These are phyloP conservation scores for Colletotrichum tanaceti DNA, from an alignment of 2,329 filamentous ascomycete species.

Conservation along the genomic window DNA sequence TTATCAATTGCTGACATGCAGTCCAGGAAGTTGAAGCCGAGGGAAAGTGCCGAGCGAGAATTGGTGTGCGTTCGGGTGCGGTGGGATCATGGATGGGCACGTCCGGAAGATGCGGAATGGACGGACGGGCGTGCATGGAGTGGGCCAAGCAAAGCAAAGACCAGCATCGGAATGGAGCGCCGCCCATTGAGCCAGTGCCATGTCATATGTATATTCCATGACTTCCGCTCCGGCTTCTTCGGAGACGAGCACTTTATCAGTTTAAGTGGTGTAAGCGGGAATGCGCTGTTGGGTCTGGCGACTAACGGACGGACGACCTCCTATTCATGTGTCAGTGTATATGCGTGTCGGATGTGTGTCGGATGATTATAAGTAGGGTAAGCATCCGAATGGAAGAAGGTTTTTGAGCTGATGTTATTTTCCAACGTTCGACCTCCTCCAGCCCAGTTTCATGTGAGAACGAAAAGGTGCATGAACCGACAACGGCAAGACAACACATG, in stretches of 20 bases:
- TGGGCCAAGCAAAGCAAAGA: slow-evolving; percentile 16
- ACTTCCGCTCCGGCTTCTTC: slow-evolving; percentile 40
- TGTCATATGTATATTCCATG: slow-evolving; percentile 16
- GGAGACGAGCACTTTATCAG: slow-evolving; percentile 20
- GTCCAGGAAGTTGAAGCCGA: slow-evolving; percentile 3
- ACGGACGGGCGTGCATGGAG: slow-evolving; percentile 10
- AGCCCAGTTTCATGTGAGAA: not conserved
- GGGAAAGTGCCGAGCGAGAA: slow-evolving; percentile 28
- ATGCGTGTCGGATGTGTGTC: not conserved
- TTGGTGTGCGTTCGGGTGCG: not conserved
- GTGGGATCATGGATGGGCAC: slow-evolving; percentile 22
- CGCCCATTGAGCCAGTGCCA: slow-evolving; percentile 15
- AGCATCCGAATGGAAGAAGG: not conserved
- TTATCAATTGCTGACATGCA: slow-evolving; percentile 6
- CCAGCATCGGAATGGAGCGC: slow-evolving; percentile 15
- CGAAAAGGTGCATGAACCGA: not conserved
- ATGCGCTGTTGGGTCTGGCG: slow-evolving; percentile 8
- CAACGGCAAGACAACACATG: slow-evolving; percentile 7
- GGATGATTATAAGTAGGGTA: slow-evolving; percentile 28
- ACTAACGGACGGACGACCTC: slow-evolving; percentile 7
- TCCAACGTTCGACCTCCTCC: not conserved
- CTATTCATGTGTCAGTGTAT: not conserved
- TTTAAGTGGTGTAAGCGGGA: slow-evolving; percentile 29
- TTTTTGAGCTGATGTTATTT: not conserved
- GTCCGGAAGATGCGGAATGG: slow-evolving; percentile 38